phyloP scores from a whole-genome alignment of 1,284 basidiomycete species.

The Sutorius eximius region DNA sequence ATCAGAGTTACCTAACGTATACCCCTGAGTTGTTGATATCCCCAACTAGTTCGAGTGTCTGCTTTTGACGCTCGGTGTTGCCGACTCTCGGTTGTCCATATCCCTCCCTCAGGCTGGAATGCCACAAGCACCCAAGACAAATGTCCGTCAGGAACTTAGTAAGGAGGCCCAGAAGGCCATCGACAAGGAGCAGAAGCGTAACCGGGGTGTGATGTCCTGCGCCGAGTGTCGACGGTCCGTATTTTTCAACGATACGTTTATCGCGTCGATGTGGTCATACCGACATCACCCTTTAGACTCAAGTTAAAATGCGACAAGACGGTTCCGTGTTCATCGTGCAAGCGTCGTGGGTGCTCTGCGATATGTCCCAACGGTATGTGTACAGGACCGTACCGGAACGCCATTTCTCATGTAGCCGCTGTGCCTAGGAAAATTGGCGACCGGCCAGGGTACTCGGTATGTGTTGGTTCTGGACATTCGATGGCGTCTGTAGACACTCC shows the following conservation, averaged over 20 bases:
- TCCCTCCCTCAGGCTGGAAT: conserved; percentile 14
- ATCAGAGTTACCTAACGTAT: conserved; percentile 21
- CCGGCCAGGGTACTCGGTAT: conserved; percentile 74
- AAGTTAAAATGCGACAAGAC: conserved; percentile 79
- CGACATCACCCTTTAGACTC: conserved; percentile 42
- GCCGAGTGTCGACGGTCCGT: conserved; percentile 69
- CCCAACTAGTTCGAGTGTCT: background rate
- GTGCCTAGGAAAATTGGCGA: conserved; percentile 50
- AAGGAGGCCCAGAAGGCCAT: conserved; percentile 37
- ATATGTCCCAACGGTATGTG: conserved; percentile 69
- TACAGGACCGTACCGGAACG: background rate
- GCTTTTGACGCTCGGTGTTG: background rate
- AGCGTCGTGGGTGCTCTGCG: conserved; percentile 68
- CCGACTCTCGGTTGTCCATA: background rate
- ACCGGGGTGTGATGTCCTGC: conserved; percentile 66
- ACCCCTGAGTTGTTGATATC: conserved; percentile 8
- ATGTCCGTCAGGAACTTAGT: conserved; percentile 26
- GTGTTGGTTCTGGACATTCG: background rate
- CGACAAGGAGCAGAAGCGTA: conserved; percentile 59
- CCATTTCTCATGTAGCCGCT: background rate
- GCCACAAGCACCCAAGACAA: conserved; percentile 33
- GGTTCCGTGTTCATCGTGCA: conserved; percentile 73
- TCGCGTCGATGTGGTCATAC: background rate
- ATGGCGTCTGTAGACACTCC: background rate
- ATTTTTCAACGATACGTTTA: background rate